Evolutionary conservation across 176 grass and related monocot species (phyloP).

Genomic region (Elymus sibiricus): DNA sequence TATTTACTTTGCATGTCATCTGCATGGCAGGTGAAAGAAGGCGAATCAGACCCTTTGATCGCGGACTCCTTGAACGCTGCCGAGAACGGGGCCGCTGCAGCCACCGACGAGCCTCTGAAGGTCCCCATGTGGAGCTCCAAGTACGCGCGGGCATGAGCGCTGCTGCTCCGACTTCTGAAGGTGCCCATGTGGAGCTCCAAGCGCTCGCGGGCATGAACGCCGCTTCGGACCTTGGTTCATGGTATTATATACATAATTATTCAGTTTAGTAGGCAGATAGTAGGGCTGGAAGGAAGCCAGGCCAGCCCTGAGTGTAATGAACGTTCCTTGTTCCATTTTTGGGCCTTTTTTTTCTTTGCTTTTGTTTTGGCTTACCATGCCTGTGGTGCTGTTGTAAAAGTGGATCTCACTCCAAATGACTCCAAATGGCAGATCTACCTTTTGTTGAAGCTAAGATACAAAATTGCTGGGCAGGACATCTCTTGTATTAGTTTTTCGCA

Average conservation of each 20-base stretch:
- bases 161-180: conserved; percentile 40
- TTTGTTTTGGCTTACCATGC: conserved; percentile 25
- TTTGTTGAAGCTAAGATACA: conserved; percentile 40
- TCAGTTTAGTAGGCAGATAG: conserved; percentile 40
- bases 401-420: conserved; percentile 42
- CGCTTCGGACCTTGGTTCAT: background rate
- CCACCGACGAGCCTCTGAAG: conserved; percentile 59
- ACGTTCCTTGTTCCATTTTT: conserved; percentile 48
- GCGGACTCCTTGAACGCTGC: conserved; percentile 51
- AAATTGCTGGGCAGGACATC: conserved; percentile 5
- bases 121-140: conserved; percentile 73
- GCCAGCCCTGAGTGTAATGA: conserved; percentile 44
- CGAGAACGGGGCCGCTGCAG: conserved; percentile 50
- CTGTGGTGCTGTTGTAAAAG: conserved; percentile 39
- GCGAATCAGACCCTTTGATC: conserved; percentile 74
- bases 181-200: conserved; percentile 71
- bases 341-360: background rate
- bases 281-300: conserved; percentile 59
- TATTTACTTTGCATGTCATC: background rate
- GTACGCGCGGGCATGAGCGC: conserved; percentile 54
- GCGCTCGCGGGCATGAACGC: conserved; percentile 53
- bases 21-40: conserved; percentile 55
- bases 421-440: conserved; percentile 36
- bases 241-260: conserved; percentile 44
- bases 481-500: conserved; percentile 24